Base-by-base conservation (phyloP, 345 rosid species). In the Physaria fendleri region DNA sequence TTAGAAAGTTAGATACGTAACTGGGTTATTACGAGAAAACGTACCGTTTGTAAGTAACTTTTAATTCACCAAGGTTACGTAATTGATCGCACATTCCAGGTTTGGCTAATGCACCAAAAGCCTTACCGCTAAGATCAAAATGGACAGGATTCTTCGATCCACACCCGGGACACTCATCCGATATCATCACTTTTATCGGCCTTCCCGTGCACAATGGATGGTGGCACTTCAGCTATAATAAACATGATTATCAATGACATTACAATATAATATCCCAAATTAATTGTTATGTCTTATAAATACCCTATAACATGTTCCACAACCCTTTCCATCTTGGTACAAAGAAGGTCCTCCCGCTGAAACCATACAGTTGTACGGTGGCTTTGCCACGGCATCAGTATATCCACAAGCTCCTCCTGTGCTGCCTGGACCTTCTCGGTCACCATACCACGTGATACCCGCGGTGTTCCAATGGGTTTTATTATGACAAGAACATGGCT, bases 351-450 rank as follows among this genome's bases (percentile, higher is more conserved):
- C 84, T 27, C 76, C 89, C 3, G 87, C 87, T n/a, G 89, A 68
- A 46, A 82, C 58, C 81, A 76, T 65, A 32, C 83, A 72, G 16
- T 62, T 56, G 63, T 79, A 78, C 8, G 88, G 88, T 1, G 65
- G 14, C 23, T 67, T 56, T 23, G 49, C 80, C 4, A 82, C 87
- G 5, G 78, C 71, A 40, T 21, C 64, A 8, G 69, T 73, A 57
- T 60, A 81, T 5, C 90, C 92, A 66, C 90, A 88, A 63, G 87
- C 91, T 57, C 91, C 95, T 6, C 95, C 95, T 69, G 75, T 76
- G 28, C 53, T 74, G 24, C 91, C 88, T 2, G 73, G 75, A 39
- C 88, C 88, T 5, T 56, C 52, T 25, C 83, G 78, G 52, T 73
- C 71, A 2, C 95, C 88, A 2, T 80, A 87, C 91, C 86, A 87